Conservation (phyloP, 495 filamentous ascomycete species). For the Hypoxylon fuscum region DNA sequence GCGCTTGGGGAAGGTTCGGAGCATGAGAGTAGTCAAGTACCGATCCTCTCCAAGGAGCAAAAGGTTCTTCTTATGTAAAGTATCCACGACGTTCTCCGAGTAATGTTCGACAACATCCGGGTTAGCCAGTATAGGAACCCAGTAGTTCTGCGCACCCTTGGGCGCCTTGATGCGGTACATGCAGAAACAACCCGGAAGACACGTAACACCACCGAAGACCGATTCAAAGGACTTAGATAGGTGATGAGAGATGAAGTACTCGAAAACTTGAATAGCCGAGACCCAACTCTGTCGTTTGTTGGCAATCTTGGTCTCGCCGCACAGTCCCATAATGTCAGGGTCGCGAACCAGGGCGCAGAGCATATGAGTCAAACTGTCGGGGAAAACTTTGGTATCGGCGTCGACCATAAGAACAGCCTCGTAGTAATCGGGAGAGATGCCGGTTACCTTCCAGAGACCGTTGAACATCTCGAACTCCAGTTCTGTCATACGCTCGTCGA, state of each 20-base stretch:
- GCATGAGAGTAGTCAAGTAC: slow-evolving; percentile 95
- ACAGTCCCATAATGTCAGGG: slow-evolving; percentile 98
- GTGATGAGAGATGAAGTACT: slow-evolving; percentile 99
- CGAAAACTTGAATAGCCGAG: slow-evolving; percentile 99
- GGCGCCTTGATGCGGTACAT: slow-evolving; percentile 99
- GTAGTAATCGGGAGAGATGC: slow-evolving; percentile 97
- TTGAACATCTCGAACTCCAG: slow-evolving; percentile 99
- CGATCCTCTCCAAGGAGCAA: slow-evolving; percentile 96
- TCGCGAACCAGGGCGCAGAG: slow-evolving; percentile 99
- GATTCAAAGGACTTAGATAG: slow-evolving; percentile 97
- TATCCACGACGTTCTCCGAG: slow-evolving; percentile 99
- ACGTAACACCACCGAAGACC: slow-evolving; percentile 98
- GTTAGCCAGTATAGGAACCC: slow-evolving; percentile 98
- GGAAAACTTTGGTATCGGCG: slow-evolving; percentile 98
- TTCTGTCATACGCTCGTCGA: slow-evolving; percentile 99
- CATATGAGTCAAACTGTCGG: slow-evolving; percentile 98
- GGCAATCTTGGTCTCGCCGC: slow-evolving; percentile 99
- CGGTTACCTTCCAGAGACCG: slow-evolving; percentile 97
- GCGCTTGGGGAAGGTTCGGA: slow-evolving; percentile 98
- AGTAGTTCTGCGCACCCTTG: slow-evolving; percentile 98
- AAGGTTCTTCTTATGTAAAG: slow-evolving; percentile 97
- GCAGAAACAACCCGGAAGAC: slow-evolving; percentile 98
- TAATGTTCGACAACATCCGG: slow-evolving; percentile 99
- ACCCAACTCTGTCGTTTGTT: slow-evolving; percentile 97
- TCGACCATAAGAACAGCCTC: slow-evolving; percentile 98